phyloP scores from a whole-genome alignment of 441 rosid species.

The Corymbia citriodora region DNA sequence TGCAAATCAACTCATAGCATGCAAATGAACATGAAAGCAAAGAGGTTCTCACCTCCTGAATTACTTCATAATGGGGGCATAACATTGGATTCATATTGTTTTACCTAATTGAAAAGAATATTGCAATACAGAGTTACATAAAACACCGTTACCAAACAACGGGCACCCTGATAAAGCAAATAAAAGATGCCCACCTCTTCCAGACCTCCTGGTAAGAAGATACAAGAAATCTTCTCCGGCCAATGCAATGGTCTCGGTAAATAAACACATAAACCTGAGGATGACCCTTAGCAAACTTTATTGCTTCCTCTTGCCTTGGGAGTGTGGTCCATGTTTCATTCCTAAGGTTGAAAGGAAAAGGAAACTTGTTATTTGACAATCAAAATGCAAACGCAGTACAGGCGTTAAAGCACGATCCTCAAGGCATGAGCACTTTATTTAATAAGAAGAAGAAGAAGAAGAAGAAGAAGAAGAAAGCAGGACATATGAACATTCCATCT shows the following conservation, averaged over 20 bases:
- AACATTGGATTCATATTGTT: background rate
- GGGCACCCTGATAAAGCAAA: no score
- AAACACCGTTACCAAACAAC: no score
- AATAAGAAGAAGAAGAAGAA: no score
- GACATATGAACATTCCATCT: background rate
- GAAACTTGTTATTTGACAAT: background rate
- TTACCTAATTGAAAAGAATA: no score
- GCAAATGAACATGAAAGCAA: no score
- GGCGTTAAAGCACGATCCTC: background rate
- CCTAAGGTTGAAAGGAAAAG: slow-evolving; percentile 21
- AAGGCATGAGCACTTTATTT: background rate
- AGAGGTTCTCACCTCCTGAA: no score
- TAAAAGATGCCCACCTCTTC: no score
- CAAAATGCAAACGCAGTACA: background rate
- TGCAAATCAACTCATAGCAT: no score
- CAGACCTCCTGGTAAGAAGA: slow-evolving; percentile 32
- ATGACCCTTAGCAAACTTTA: slow-evolving; percentile 69
- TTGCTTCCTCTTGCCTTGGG: slow-evolving; percentile 90
- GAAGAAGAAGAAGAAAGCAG: background rate
- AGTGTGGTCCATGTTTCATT: slow-evolving; percentile 82
- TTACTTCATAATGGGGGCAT: slow-evolving; percentile 93
- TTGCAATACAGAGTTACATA: no score
- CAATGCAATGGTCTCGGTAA: slow-evolving; percentile 75
- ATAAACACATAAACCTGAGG: slow-evolving; percentile 48
- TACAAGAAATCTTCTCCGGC: slow-evolving; percentile 82